Percentiles rank a stretch among this genome's conserved stretches.
These are phyloP conservation scores for Colletotrichum lentis DNA, from an alignment of 2,329 filamentous ascomycete species.

Conservation along the genomic window DNA sequence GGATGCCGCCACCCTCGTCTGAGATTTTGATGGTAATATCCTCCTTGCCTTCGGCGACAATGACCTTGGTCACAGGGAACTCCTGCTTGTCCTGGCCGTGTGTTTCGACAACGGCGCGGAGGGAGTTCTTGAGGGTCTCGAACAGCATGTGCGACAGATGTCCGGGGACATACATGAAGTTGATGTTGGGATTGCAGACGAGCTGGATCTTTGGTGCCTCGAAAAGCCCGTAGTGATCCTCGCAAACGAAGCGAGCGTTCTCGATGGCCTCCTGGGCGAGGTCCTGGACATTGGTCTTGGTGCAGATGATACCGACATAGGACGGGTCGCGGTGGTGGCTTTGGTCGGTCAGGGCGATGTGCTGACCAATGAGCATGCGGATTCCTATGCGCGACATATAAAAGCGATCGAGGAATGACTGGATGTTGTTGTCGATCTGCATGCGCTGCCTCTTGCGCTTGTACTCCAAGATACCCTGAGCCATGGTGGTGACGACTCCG, in stretches of 20 bases:
- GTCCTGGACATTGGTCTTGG: slow-evolving; percentile 95
- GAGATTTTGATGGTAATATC: slow-evolving; percentile 99
- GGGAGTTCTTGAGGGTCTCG: slow-evolving; percentile 97
- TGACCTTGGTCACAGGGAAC: slow-evolving; percentile 96
- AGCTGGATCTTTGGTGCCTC: slow-evolving; percentile 97
- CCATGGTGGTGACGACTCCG: slow-evolving; percentile 96
- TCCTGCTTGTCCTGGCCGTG: slow-evolving; percentile 95
- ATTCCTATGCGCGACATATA: slow-evolving; percentile 99
- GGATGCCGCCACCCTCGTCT: slow-evolving; percentile 96
- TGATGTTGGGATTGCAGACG: slow-evolving; percentile 90
- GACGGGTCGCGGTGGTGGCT: slow-evolving; percentile 87
- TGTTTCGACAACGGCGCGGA: slow-evolving; percentile 94
- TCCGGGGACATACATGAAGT: slow-evolving; percentile 99
- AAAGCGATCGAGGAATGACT: slow-evolving; percentile 96
- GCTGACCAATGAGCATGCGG: slow-evolving; percentile 98
- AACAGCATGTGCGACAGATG: slow-evolving; percentile 99
- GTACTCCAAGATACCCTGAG: slow-evolving; percentile 97
- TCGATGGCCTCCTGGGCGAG: slow-evolving; percentile 97
- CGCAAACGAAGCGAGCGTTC: slow-evolving; percentile 98
- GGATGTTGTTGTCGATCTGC: slow-evolving; percentile 98
- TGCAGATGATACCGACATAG: slow-evolving; percentile 99
- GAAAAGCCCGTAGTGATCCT: slow-evolving; percentile 97
- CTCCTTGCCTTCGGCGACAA: slow-evolving; percentile 96
- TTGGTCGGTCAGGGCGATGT: slow-evolving; percentile 96
- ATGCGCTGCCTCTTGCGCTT: slow-evolving; percentile 95